Percentiles rank a stretch among this genome's conserved stretches.
These are phyloP conservation scores for Wallemia hederae DNA, from an alignment of 1,284 basidiomycete species.

Conservation along the genomic window DNA sequence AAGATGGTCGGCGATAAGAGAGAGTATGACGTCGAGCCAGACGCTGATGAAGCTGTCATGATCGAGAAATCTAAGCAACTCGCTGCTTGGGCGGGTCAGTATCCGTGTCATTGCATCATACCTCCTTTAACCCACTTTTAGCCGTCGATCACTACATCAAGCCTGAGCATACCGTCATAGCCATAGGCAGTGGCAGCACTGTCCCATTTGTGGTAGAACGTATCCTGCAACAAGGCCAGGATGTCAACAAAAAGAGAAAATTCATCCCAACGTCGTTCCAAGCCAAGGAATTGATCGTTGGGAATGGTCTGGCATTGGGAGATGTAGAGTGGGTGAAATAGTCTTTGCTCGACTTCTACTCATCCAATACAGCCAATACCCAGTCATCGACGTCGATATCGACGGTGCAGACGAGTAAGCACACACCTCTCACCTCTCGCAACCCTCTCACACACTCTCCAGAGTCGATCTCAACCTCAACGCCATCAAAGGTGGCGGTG, in stretches of 20 bases:
- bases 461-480: conserved; percentile 70
- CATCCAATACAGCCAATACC: conserved; percentile 27
- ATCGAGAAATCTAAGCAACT: conserved; percentile 58
- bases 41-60: not conserved
- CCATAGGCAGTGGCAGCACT: conserved; percentile 78
- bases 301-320: conserved; percentile 46
- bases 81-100: conserved; percentile 41
- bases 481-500: conserved; percentile 92
- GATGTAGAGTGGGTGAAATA: conserved; percentile 33
- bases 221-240: conserved; percentile 53
- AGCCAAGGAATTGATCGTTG: conserved; percentile 76
- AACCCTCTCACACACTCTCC: not conserved
- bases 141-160: conserved; percentile 75
- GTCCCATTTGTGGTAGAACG: conserved; percentile 94
- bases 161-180: conserved; percentile 61
- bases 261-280: conserved; percentile 88
- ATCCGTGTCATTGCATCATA: no score
- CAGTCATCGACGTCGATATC: conserved; percentile 71
- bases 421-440: not conserved
- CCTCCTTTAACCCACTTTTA: no score
- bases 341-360: not conserved
- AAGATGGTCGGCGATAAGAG: conserved; percentile 8
- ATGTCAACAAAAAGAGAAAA: conserved; percentile 44
- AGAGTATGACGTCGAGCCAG: not conserved
- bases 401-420: conserved; percentile 90